phyloP scores from a whole-genome alignment of 2,329 filamentous ascomycete species.

The Cryphonectria parasitica region DNA sequence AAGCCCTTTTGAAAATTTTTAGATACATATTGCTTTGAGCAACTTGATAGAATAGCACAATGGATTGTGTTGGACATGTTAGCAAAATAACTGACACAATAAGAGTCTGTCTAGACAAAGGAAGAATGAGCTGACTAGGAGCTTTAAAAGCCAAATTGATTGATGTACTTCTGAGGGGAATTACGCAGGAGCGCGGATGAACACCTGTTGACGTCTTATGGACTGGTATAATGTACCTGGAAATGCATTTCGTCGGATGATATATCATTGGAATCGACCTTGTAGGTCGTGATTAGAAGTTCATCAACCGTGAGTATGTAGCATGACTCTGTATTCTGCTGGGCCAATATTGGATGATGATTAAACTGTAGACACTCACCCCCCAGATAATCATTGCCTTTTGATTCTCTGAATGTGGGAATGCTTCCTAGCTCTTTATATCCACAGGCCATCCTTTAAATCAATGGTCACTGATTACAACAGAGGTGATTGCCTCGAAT shows the following conservation, averaged over 20 bases:
- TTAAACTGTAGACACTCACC: not conserved
- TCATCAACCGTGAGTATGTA: not conserved
- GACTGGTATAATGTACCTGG: not conserved
- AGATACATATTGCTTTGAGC: not conserved
- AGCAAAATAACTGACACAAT: not conserved
- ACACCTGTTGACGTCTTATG: not conserved
- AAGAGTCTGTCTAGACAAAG: not conserved
- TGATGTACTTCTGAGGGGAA: not conserved
- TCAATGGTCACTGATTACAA: not conserved
- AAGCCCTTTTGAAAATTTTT: not conserved
- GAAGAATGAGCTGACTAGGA: not conserved
- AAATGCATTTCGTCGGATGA: not conserved
- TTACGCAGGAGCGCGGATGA: not conserved
- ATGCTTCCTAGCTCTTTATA: not conserved
- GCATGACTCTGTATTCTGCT: not conserved
- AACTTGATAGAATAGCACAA: not conserved
- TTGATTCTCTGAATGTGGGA: not conserved
- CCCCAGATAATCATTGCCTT: not conserved
- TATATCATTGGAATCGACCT: not conserved
- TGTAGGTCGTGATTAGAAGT: not conserved
- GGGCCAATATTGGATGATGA: not conserved
- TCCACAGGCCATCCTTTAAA: not conserved
- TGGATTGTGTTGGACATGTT: not conserved
- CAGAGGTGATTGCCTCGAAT: not conserved
- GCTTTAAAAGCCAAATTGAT: not conserved